These are phyloP conservation scores for Raphanus raphanistrum DNA, from an alignment of 345 rosid genomes.

Conservation along the genomic window DNA sequence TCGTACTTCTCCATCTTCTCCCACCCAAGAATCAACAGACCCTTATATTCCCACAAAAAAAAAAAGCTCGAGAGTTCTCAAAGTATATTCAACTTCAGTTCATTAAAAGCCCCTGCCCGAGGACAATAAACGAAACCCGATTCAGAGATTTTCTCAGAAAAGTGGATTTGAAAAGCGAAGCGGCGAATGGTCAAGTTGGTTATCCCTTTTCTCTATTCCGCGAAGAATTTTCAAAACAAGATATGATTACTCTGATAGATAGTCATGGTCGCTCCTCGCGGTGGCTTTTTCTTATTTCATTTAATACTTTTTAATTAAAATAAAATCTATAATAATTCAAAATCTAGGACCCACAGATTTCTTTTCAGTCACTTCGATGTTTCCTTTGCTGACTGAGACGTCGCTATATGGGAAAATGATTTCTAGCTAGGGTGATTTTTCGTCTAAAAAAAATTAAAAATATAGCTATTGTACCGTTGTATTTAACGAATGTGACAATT, in stretches of 20 bases:
- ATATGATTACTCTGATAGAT: constrained; percentile 10
- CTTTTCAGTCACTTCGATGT: neutral
- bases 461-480: too few relatives aligned
- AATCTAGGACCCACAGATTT: neutral
- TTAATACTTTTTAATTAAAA: neutral
- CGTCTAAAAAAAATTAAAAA: too few relatives aligned
- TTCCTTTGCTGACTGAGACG: neutral
- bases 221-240: constrained; percentile 16
- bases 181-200: constrained; percentile 2
- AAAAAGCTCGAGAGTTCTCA: too few relatives aligned
- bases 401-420: neutral
- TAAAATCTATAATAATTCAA: too few relatives aligned
- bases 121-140: neutral
- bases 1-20: neutral
- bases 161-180: constrained; percentile 12
- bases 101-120: neutral
- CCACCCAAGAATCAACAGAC: neutral
- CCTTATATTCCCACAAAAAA: too few relatives aligned
- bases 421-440: too few relatives aligned
- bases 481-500: too few relatives aligned
- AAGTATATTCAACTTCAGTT: too few relatives aligned
- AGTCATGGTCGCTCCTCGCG: constrained; percentile 8
- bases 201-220: neutral
- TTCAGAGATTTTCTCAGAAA: neutral
- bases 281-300: constrained; percentile 17